Evolutionary conservation across 1,284 basidiomycete species (phyloP).

Genomic region (Hortiboletus rubellus): DNA sequence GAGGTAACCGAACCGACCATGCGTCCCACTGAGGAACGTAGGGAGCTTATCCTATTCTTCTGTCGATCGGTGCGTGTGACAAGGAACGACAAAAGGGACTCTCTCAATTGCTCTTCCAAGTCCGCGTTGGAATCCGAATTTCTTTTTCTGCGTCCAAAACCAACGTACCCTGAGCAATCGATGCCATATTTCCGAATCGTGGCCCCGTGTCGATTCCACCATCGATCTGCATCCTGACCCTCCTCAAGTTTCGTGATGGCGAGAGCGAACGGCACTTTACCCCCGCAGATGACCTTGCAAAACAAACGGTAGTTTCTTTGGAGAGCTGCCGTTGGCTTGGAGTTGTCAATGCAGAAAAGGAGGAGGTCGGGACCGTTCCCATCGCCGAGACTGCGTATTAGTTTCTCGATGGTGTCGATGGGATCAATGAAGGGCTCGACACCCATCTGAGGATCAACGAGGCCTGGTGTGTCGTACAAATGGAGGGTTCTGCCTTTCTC

Average conservation of each 20-base stretch:
- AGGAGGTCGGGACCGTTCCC: constrained; percentile 36
- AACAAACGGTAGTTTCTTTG: constrained; percentile 32
- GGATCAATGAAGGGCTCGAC: constrained; percentile 30
- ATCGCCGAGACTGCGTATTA: constrained; percentile 31
- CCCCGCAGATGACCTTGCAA: constrained; percentile 26
- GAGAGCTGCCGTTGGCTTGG: constrained; percentile 33
- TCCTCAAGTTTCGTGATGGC: constrained; percentile 29
- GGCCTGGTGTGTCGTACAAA: constrained; percentile 43
- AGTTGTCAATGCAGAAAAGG: constrained; percentile 39
- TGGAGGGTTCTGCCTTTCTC: constrained; percentile 20
- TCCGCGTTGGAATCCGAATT: neutral
- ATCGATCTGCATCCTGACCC: constrained; percentile 28
- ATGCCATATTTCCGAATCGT: constrained; percentile 33
- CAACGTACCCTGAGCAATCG: constrained; percentile 32
- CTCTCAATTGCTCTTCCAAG: constrained; percentile 11
- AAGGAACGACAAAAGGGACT: constrained; percentile 22
- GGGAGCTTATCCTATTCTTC: constrained; percentile 1
- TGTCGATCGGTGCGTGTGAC: constrained; percentile 13
- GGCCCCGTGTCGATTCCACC: constrained; percentile 34
- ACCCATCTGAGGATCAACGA: constrained; percentile 37
- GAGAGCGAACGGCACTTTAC: constrained; percentile 25
- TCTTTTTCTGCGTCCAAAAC: constrained; percentile 24
- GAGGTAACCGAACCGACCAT: constrained; percentile 2
- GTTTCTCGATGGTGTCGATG: constrained; percentile 31
- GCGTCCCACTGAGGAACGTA: constrained; percentile 15